A percentile compares a stretch with the other conserved stretches of the same genome.
Conservation (phyloP, 352 stramenopile species). For the Peronospora belbahrii region DNA sequence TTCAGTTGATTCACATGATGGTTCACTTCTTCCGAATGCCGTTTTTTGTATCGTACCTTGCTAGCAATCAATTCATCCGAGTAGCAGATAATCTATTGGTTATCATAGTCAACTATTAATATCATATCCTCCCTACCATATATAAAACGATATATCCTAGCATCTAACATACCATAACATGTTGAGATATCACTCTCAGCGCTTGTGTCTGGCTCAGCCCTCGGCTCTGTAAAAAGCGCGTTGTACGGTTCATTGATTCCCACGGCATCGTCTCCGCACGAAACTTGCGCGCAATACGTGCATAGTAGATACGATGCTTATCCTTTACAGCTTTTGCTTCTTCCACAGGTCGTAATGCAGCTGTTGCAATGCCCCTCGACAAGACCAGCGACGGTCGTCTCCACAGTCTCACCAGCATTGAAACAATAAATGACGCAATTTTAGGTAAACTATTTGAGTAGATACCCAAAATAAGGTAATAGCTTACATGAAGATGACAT, state of each 20-base stretch:
- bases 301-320: constrained; percentile 24
- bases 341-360: constrained; percentile 1
- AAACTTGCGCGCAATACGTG: constrained; percentile 34
- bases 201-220: constrained; percentile 27
- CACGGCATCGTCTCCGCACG: constrained; percentile 6
- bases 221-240: constrained; percentile 24
- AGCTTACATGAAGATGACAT: too few species aligned
- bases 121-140: neutral
- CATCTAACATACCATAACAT: constrained; percentile 22
- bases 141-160: neutral
- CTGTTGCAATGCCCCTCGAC: constrained; percentile 1
- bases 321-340: neutral
- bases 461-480: too few species aligned
- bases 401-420: neutral
- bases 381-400: constrained; percentile 1
- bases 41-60: constrained; percentile 23
- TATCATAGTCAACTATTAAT: neutral
- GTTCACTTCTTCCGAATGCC: neutral
- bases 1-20: too few species aligned
- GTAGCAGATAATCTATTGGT: constrained; percentile 25
- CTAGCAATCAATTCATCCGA: constrained; percentile 25
- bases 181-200: constrained; percentile 25
- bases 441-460: too few species aligned
- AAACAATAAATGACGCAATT: too few species aligned
- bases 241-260: constrained; percentile 22